Evolutionary conservation across 2,329 filamentous ascomycete species (phyloP), one percentile per base, ranked within the genome.

Genomic region (Chaetomium sp.): DNA sequence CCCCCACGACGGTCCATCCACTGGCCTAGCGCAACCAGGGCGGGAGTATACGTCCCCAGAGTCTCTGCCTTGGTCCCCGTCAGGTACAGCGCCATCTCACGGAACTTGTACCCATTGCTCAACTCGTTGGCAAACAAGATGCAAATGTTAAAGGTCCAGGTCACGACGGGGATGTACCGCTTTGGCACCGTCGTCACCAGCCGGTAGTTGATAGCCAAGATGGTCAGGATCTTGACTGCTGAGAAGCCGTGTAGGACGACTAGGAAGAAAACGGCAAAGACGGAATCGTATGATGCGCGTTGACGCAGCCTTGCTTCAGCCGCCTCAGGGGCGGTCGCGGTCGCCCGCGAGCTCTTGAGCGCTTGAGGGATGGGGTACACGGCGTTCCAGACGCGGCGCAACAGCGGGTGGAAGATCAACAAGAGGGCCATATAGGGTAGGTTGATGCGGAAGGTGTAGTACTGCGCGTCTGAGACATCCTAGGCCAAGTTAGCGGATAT

Each of bases 401-500:
- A 72, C 3, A 95, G 68, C 1, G 91, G 92, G 69, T 99, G 94
- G 44, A 91, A 71, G 33, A 88, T 63, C 11, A 97, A 74, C 5
- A 97, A 80, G 8, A 85, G 63, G 7, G 82, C 77, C 70, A 97
- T 84, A 68, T 88, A 89, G 2, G 90, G 91, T 40, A 97, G 79
- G 67, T 97, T 97, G 59, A 80, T 76, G 62, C 95, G 86, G 68
- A 99, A 96, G 40, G 82, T 85, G 56, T 79, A 76, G 72, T 97
- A 99, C 71, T 99, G 94, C 36, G 80, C 72, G 72, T 99, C 94
- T 41, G 91, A 94, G 60, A 91, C 85, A 73, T 99, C 94, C 87
- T 91, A 27, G 19, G 19, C 19, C 19, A 27, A 27, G 19, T 12
- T 27, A 47, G 43, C 9, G 37, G 11, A 12, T 12, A 42, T 14